A percentile compares a stretch with the other conserved stretches of the same genome.
These are phyloP conservation scores for Venturia aucupariae DNA, from an alignment of 2,329 filamentous ascomycete species.

Conservation along the genomic window DNA sequence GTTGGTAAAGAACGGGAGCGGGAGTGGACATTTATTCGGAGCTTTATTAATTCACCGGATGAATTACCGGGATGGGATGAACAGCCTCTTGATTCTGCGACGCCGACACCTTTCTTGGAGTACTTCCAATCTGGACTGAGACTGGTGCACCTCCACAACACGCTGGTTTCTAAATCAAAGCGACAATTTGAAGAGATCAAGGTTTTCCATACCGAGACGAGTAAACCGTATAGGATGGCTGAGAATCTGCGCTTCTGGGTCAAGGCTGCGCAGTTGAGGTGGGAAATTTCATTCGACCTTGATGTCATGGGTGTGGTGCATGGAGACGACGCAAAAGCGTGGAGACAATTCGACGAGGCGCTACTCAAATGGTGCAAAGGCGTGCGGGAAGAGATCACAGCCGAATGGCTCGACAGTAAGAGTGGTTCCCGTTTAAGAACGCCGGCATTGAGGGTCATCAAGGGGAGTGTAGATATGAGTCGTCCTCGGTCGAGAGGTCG, in stretches of 20 bases:
- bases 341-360: constrained; percentile 75
- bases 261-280: constrained; percentile 89
- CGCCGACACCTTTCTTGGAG: constrained; percentile 63
- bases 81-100: constrained; percentile 58
- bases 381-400: constrained; percentile 73
- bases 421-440: constrained; percentile 23
- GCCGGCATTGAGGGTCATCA: constrained; percentile 31
- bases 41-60: constrained; percentile 45
- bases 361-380: constrained; percentile 74
- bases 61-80: constrained; percentile 24
- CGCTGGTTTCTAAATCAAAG: constrained; percentile 72
- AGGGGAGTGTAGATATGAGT: neutral
- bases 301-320: constrained; percentile 84
- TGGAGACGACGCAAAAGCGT: constrained; percentile 53
- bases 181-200: constrained; percentile 85
- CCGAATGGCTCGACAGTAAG: constrained; percentile 52
- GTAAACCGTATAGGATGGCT: constrained; percentile 85
- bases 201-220: constrained; percentile 81
- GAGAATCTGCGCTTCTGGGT: constrained; percentile 95
- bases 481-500: neutral
- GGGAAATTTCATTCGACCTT: constrained; percentile 73
- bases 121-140: constrained; percentile 69
- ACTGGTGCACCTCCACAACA: constrained; percentile 83
- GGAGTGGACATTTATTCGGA: constrained; percentile 71
- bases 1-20: constrained; percentile 64